A percentile compares a stretch with the other conserved stretches of the same genome.
Evolutionary conservation across 805 yeast genomes (phyloP).

Genomic region (Lachancea meyersii): DNA sequence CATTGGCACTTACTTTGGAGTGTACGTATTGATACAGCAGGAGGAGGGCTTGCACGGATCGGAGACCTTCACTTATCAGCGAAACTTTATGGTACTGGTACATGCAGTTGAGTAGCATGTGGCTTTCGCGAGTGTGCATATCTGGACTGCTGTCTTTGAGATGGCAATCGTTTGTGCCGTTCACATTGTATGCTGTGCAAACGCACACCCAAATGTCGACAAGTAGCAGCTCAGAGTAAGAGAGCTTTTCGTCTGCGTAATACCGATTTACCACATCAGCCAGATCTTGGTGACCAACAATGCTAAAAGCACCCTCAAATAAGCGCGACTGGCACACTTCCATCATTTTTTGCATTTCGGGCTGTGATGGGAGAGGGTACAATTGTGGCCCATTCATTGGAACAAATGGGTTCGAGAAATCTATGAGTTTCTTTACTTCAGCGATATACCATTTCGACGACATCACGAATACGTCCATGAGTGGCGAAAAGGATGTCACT

Average conservation of each 20-base stretch:
- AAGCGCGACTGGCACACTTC: conserved; percentile 18
- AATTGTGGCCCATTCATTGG: conserved; percentile 13
- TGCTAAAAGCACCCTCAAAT: conserved; percentile 17
- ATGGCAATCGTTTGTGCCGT: conserved; percentile 20
- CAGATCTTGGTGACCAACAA: conserved; percentile 18
- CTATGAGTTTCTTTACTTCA: conserved; percentile 22
- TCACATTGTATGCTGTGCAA: conserved; percentile 18
- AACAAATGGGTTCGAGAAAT: conserved; percentile 20
- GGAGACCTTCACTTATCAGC: conserved; percentile 45
- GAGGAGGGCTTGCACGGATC: conserved; percentile 47
- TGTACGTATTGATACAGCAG: conserved; percentile 38
- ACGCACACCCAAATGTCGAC: conserved; percentile 21
- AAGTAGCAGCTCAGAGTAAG: conserved; percentile 25
- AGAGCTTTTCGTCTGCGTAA: conserved; percentile 16
- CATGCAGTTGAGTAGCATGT: conserved; percentile 37
- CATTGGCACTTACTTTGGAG: conserved; percentile 36
- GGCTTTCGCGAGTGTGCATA: conserved; percentile 25
- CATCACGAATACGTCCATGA: conserved; percentile 15
- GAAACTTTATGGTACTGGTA: conserved; percentile 48
- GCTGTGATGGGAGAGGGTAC: conserved; percentile 23
- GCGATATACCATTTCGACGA: conserved; percentile 25
- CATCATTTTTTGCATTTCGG: conserved; percentile 20
- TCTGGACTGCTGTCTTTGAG: conserved; percentile 12
- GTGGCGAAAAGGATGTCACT: conserved; percentile 15
- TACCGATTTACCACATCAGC: conserved; percentile 16